Evolutionary conservation across 1,284 basidiomycete genomes (phyloP), one percentile per base, ranked within the genome.

Genomic region (Ustilago tritici): DNA sequence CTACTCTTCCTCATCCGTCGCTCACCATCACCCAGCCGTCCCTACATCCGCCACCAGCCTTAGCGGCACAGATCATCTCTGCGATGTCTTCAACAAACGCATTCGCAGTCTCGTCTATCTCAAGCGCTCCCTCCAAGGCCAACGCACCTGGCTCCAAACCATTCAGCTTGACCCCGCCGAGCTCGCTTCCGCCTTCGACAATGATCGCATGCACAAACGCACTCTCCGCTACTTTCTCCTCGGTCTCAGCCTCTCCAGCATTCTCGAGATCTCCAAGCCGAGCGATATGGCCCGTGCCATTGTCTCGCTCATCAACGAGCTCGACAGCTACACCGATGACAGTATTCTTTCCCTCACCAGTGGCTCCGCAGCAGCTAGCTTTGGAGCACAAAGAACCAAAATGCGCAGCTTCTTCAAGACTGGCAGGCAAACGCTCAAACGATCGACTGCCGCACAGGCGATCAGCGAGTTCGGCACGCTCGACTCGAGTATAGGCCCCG

Each of bases 351-450:
- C 66, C 3, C 66, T 77, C 38, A 67, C 70, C 34, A 61, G 61
- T 17, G 65, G 69, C 19, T 35, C 61, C 0, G 69, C 69, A 3
- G 61, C 60, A 0, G 49, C 56, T 3, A 61, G 57, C 8, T 67
- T 65, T 17, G 65, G 61, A n/a, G 49, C 72, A 10, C 73, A 79
- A 40, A 57, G 65, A 32, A 59, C 68, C 2, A 78, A 69, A 53
- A 69, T 80, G 78, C 58, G 65, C 17, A 80, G 63, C 57, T 70
- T 80, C 23, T 80, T 80, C 76, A 78, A 79, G 46, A 61, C 58
- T 8, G 74, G 68, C 36, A 75, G 61, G 35, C 68, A 74, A 35
- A 50, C 71, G 15, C 43, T 70, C 2, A 78, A 78, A 31, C 57
- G 76, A 1, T 64, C 67, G 2, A 64, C 76, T 17, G 71, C 68